Evolutionary conservation across 176 grass and related monocot genomes (phyloP), one percentile per base, ranked within the genome.

Genomic region (Phoenix dactylifera): DNA sequence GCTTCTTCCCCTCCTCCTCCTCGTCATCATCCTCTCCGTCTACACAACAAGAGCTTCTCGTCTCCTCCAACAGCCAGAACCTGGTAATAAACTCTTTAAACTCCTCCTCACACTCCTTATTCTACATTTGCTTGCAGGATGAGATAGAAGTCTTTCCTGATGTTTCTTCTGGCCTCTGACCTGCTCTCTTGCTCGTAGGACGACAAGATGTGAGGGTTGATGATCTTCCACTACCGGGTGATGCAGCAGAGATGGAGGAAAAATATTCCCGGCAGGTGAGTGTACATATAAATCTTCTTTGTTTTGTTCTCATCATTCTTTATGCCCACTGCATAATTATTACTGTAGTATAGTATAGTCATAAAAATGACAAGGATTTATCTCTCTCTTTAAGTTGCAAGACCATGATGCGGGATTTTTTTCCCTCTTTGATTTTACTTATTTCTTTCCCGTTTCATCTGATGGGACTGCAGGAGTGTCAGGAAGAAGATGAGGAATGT

Each of bases 401-500:
- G 35, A 44, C 35, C 35, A 44, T 44, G 35, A 44, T 44, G 7
- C 10, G 10, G 10, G 7, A 44, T 44, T 44, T 44, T 10, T 44
- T 12, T 9, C 10, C 35, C 35, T 44, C 7, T 44, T 2, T 12
- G 14, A 12, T 12, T 12, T 44, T 44, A 9, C 35, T 12, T 44
- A 14, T 44, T 44, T 44, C 10, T 44, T 44, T 14, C 35, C 35
- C 7, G 35, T 63, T 49, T 9, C 65, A 77, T 66, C 29, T 70
- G 5, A 63, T 77, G 74, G 65, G 66, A 63, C 22, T 64, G 58
- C 58, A 77, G 3, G 57, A 70, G 48, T 77, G 74, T 20, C 50
- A 77, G 74, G 60, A 62, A 26, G 66, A 18, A 28, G 48, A 69
- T 22, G 74, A 70, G 24, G 74, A 77, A 63, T 77, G 74, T 22